These are phyloP conservation scores for Nicotiana rustica DNA, from an alignment of 305 asterid species.

Conservation along the genomic window DNA sequence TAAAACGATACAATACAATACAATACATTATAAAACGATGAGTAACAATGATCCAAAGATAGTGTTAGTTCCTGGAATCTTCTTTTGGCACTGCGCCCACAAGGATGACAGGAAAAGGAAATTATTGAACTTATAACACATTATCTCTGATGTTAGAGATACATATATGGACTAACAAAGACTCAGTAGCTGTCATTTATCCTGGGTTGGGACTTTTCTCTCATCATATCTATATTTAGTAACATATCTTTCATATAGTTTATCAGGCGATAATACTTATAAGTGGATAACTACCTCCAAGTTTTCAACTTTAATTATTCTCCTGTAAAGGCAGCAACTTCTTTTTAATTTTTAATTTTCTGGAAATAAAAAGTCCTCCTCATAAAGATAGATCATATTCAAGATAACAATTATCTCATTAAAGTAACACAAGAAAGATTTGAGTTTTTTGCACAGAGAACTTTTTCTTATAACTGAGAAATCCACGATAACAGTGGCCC, in stretches of 20 bases:
- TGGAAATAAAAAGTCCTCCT: neutral
- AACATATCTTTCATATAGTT: neutral
- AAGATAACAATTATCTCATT: neutral
- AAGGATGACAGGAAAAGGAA: neutral
- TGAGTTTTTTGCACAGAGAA: neutral
- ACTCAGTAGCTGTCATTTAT: neutral
- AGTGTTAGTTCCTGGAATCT: neutral
- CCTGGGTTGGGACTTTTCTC: neutral
- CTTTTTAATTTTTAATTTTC: neutral
- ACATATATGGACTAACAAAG: neutral
- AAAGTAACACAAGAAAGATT: neutral
- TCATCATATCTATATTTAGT: neutral
- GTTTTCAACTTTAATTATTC: neutral
- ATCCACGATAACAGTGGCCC: neutral
- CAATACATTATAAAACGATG: too few relatives aligned
- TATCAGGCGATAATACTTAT: neutral
- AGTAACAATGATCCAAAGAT: too few relatives aligned
- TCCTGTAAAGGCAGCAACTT: constrained; percentile 1
- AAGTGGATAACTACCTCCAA: neutral
- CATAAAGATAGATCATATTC: neutral
- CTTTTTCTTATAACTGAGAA: neutral
- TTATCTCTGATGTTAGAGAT: neutral
- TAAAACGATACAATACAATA: too few relatives aligned
- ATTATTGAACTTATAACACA: neutral
- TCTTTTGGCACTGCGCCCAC: neutral